A percentile compares a stretch with the other conserved stretches of the same genome.
These are phyloP conservation scores for Fusarium falciforme DNA, from an alignment of 2,329 filamentous ascomycete species.

Conservation along the genomic window DNA sequence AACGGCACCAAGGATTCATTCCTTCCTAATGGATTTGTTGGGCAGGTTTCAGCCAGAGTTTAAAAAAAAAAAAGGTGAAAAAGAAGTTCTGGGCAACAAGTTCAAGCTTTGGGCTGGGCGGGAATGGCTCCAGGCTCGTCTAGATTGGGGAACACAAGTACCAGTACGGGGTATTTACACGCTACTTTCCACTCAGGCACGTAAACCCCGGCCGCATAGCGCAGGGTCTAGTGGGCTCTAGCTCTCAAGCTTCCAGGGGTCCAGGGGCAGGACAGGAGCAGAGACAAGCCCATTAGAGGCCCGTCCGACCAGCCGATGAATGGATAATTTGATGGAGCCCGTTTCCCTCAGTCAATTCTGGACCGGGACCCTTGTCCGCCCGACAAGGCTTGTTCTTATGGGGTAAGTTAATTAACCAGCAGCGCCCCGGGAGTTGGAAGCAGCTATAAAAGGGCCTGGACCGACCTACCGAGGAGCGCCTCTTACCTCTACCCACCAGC, in stretches of 20 bases:
- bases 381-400: background rate
- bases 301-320: conserved; percentile 3
- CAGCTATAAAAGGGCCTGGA: background rate
- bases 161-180: conserved; percentile 21
- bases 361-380: background rate
- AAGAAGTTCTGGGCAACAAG: background rate
- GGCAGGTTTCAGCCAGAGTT: background rate
- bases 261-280: conserved; percentile 13
- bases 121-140: background rate
- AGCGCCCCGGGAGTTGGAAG: background rate
- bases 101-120: background rate
- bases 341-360: background rate
- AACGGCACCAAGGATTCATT: background rate
- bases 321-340: background rate
- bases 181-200: conserved; percentile 1
- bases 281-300: background rate
- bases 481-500: background rate
- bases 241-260: conserved; percentile 12
- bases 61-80: background rate
- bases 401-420: background rate
- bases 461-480: background rate
- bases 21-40: background rate
- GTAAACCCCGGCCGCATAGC: background rate
- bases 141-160: conserved; percentile 3
- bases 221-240: background rate